phyloP scores from a whole-genome alignment of 192 early-diverging fungal species.

The Jimgerdemannia lactiflua region DNA sequence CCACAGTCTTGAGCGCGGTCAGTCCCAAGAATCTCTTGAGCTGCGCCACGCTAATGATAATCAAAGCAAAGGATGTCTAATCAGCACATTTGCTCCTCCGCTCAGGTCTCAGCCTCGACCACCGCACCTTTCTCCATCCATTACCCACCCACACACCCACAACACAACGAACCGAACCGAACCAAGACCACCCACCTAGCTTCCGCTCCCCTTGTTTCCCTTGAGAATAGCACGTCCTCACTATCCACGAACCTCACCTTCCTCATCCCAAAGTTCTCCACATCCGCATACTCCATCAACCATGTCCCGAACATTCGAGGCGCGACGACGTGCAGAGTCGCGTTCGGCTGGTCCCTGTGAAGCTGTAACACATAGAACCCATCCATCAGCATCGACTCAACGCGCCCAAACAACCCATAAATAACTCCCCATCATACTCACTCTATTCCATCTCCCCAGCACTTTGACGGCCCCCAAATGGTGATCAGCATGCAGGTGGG shows the following conservation, averaged over 20 bases:
- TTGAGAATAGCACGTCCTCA: slow-evolving; percentile 44
- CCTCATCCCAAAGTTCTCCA: slow-evolving; percentile 59
- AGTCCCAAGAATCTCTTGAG: slow-evolving; percentile 49
- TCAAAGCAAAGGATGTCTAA: background rate
- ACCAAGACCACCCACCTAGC: background rate
- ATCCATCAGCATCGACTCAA: background rate
- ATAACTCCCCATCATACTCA: slow-evolving; percentile 18
- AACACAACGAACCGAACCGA: too few relatives aligned
- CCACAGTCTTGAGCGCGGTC: slow-evolving; percentile 53
- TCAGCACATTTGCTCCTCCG: too few relatives aligned
- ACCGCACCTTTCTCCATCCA: background rate
- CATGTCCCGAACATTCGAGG: slow-evolving; percentile 53
- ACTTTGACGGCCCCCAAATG: slow-evolving; percentile 83
- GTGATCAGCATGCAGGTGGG: slow-evolving; percentile 98
- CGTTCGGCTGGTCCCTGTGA: background rate
- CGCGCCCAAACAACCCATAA: background rate
- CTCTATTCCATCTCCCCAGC: slow-evolving; percentile 66
- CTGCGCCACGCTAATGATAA: background rate
- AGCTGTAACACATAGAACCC: background rate
- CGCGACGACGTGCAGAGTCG: slow-evolving; percentile 48
- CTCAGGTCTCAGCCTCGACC: background rate
- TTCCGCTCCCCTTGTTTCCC: background rate
- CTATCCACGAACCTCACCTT: slow-evolving; percentile 47
- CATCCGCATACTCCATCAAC: slow-evolving; percentile 65
- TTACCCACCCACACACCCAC: background rate